phyloP scores from a whole-genome alignment of 2,329 filamentous ascomycete species.

The Nannizziopsis barbatae region DNA sequence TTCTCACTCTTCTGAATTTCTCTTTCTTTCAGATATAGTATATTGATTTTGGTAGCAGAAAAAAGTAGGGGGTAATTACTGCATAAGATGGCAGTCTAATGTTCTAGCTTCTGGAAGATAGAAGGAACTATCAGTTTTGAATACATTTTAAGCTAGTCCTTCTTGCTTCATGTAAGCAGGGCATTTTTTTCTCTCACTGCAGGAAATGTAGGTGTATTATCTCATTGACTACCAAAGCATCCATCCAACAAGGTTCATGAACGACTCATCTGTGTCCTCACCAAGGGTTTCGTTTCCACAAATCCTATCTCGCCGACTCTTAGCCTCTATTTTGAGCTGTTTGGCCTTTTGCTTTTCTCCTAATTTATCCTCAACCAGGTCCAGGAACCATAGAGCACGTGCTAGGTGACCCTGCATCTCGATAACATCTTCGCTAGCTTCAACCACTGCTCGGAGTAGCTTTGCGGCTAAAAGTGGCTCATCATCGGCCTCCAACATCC shows the following conservation, averaged over 20 bases:
- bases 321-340: background rate
- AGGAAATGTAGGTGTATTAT: no score
- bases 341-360: background rate
- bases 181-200: no score
- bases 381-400: constrained; percentile 5
- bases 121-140: no score
- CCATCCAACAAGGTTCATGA: constrained; percentile 2
- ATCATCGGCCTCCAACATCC: constrained; percentile 1
- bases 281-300: background rate
- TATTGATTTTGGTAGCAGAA: no score
- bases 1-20: no score
- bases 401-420: constrained; percentile 8
- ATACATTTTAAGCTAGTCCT: no score
- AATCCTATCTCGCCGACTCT: background rate
- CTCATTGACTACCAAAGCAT: constrained; percentile 8
- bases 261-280: constrained; percentile 3
- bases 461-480: background rate
- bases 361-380: background rate
- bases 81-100: no score
- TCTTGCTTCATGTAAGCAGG: no score
- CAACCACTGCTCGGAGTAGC: background rate
- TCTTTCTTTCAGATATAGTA: no score
- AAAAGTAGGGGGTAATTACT: no score
- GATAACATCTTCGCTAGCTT: background rate
- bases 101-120: no score